Base-by-base conservation (phyloP, 306 rosid species). In the Alnus rubra region DNA sequence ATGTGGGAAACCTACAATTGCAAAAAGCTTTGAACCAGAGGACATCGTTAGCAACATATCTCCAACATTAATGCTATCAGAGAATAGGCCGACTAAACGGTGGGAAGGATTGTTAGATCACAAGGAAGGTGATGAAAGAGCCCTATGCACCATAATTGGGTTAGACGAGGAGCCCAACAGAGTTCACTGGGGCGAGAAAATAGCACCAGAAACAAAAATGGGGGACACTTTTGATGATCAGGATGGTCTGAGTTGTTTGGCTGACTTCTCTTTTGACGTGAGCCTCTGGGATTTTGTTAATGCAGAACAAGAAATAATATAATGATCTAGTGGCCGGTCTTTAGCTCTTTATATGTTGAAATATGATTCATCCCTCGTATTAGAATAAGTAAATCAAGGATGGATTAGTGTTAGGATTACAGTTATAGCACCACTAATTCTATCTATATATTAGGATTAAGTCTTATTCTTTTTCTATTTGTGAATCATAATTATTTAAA, bases 21-120 rank as follows among this genome's bases (percentile, higher is more conserved):
- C 47, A 4, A 7, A 31, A 3, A 12, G 2, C 58, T 16, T 11
- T 39, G 71, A 16, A 64, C 56, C 53, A 18, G 35, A 11, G 4
- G 44, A 48, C 2, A 30, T 13, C 15, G 6, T 9, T 18, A 13
- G 47, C 5, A 4, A 13, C 8, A 7, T 6, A 23, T 1, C 76
- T 56, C 65, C 55, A 16, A n/a, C 50, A n/a, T 14, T 9, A 1
- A 8, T 0, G 35, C 13, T 28, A 3, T 9, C 15, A 8, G 68
- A 71, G 47, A 58, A 64, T 8, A 23, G 28, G 28, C 28, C 12
- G 18, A 63, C 10, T 6, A 51, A 54, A 7, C 73, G 67, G 72
- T 55, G 49, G 82, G 55, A 78, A 13, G 72, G 30, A 37, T 16
- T 67, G 18, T 52, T 73, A 50, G 79, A 48, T 28, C 75, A 35